Evolutionary conservation across 306 rosid species (phyloP).

Genomic region (Coriaria nepalensis): DNA sequence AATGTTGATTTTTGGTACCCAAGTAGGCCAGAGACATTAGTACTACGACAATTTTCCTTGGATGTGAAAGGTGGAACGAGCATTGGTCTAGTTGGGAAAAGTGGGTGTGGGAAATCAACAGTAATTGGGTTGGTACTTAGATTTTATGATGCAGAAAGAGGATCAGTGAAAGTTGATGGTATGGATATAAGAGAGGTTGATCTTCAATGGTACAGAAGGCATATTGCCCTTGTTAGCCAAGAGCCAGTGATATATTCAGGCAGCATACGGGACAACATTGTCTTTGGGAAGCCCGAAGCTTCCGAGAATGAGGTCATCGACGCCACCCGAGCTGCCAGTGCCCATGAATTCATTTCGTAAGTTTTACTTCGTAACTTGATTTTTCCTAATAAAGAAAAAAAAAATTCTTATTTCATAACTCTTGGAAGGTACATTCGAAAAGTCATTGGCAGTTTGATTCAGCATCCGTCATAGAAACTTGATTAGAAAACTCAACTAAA

Average conservation of each 20-base stretch:
- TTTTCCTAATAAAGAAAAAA: too few relatives aligned
- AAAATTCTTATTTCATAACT: too few relatives aligned
- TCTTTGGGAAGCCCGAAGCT: constrained; percentile 71
- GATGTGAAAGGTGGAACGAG: constrained; percentile 77
- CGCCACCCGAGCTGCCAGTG: constrained; percentile 75
- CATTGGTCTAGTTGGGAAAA: constrained; percentile 70
- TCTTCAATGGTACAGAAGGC: constrained; percentile 61
- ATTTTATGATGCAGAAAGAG: constrained; percentile 67
- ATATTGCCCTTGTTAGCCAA: constrained; percentile 83
- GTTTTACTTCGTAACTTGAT: too few relatives aligned
- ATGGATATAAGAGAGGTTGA: constrained; percentile 72
- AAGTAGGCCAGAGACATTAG: constrained; percentile 44
- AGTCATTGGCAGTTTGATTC: too few relatives aligned
- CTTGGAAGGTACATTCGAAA: too few relatives aligned
- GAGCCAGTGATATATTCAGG: constrained; percentile 82
- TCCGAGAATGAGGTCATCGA: constrained; percentile 63
- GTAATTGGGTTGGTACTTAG: constrained; percentile 66
- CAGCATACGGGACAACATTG: constrained; percentile 50
- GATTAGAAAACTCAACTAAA: too few relatives aligned
- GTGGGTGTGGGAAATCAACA: constrained; percentile 96
- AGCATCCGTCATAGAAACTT: too few relatives aligned
- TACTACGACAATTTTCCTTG: constrained; percentile 53
- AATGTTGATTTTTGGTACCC: constrained; percentile 77
- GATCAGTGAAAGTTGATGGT: constrained; percentile 62
- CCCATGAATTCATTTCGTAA: constrained; percentile 90